A percentile compares a stretch with the other conserved stretches of the same genome.
phyloP scores from a whole-genome alignment of 2,329 filamentous ascomycete genomes.

The Exophiala mesophila region DNA sequence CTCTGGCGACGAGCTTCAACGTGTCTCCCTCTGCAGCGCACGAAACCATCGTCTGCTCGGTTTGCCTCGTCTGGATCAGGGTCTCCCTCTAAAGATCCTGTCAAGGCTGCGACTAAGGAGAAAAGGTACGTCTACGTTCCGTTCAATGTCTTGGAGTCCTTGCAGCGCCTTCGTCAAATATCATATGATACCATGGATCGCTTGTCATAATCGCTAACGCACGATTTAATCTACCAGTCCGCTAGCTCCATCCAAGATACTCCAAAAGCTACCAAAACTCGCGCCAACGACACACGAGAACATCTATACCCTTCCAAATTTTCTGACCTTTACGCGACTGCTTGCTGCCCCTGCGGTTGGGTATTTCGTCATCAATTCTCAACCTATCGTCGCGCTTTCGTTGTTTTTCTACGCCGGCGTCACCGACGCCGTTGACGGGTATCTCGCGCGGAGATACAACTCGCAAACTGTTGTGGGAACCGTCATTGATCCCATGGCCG shows the following conservation, averaged over 20 bases:
- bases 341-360: constrained; percentile 78
- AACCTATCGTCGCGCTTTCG: constrained; percentile 70
- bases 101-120: no score
- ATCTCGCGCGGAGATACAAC: constrained; percentile 82
- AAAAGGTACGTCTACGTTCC: no score
- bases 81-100: no score
- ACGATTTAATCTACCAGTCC: neutral
- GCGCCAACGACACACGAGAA: constrained; percentile 62
- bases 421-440: constrained; percentile 89
- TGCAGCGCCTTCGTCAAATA: no score
- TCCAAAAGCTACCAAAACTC: constrained; percentile 27
- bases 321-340: constrained; percentile 82
- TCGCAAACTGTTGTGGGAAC: constrained; percentile 90
- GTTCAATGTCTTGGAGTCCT: no score
- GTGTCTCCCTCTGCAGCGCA: no score
- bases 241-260: constrained; percentile 14
- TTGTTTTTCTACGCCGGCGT: constrained; percentile 90
- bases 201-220: constrained; percentile 1
- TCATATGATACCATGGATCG: neutral
- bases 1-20: no score
- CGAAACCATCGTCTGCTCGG: no score
- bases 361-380: constrained; percentile 79
- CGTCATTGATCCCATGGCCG: constrained; percentile 93
- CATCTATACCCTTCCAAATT: constrained; percentile 94
- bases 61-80: no score